These are phyloP conservation scores for Aegle marmelos DNA, from an alignment of 345 rosid species.

Conservation along the genomic window DNA sequence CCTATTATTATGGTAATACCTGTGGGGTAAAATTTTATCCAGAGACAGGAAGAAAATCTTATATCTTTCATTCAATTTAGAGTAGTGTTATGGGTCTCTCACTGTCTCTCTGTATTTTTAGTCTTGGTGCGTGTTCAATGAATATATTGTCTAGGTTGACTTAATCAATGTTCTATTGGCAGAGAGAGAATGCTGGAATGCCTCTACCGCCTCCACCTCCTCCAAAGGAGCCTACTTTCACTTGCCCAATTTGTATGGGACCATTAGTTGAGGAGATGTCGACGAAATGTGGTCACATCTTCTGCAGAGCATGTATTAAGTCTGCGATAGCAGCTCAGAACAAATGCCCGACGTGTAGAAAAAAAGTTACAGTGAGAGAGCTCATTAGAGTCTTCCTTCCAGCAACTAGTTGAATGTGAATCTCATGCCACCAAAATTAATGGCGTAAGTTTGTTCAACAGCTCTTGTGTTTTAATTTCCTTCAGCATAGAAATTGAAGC, in stretches of 20 bases:
- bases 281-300: constrained; percentile 96
- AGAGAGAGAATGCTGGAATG: constrained; percentile 29
- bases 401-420: constrained; percentile 41
- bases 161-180: constrained; percentile 4
- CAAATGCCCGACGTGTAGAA: constrained; percentile 93
- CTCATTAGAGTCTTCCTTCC: constrained; percentile 93
- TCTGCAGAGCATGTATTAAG: constrained; percentile 75
- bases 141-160: constrained; percentile 12
- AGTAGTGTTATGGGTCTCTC: neutral
- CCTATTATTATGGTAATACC: neutral
- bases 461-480: neutral
- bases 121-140: neutral
- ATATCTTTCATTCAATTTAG: neutral
- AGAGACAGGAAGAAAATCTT: neutral
- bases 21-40: neutral
- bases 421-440: constrained; percentile 14
- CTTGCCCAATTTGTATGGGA: constrained; percentile 90
- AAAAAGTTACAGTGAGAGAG: constrained; percentile 53
- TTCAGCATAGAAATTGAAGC: neutral
- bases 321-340: constrained; percentile 50
- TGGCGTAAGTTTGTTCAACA: constrained; percentile 23
- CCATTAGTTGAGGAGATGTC: constrained; percentile 69
- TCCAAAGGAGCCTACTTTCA: constrained; percentile 67
- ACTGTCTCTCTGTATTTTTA: neutral
- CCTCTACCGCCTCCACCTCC: constrained; percentile 31